Evolutionary conservation across 345 rosid species (phyloP).

Genomic region (Triadica sebifera): DNA sequence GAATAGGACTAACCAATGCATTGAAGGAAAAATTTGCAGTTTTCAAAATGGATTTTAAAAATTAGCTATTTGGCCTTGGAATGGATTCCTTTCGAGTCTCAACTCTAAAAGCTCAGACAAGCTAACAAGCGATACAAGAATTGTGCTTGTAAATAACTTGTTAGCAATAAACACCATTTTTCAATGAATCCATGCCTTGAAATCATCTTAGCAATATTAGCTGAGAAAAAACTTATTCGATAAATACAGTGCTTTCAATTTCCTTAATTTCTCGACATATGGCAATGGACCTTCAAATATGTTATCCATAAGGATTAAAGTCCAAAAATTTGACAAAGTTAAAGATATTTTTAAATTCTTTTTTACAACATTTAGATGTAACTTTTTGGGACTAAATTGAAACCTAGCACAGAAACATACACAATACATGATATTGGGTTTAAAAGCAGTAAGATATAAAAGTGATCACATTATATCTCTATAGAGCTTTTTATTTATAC

Average conservation of each 20-base stretch:
- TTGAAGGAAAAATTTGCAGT: slow-evolving; percentile 53
- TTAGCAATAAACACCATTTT: slow-evolving; percentile 57
- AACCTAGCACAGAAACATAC: no score
- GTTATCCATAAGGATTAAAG: slow-evolving; percentile 70
- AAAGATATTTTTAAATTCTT: no score
- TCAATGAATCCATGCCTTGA: slow-evolving; percentile 51
- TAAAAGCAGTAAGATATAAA: no score
- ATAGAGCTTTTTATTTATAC: no score
- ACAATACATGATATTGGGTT: no score
- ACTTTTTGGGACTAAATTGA: no score
- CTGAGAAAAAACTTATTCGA: slow-evolving; percentile 60
- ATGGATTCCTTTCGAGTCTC: slow-evolving; percentile 63
- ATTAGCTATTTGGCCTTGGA: slow-evolving; percentile 52
- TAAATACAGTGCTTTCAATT: slow-evolving; percentile 53
- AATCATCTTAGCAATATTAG: slow-evolving; percentile 53
- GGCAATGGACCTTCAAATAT: slow-evolving; percentile 55
- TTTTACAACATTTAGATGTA: no score
- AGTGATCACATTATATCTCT: no score
- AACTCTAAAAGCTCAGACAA: slow-evolving; percentile 58
- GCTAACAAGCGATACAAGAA: slow-evolving; percentile 51
- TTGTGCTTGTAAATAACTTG: slow-evolving; percentile 47
- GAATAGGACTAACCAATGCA: slow-evolving; percentile 68
- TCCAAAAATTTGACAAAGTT: slow-evolving; percentile 44
- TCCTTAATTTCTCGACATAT: slow-evolving; percentile 39
- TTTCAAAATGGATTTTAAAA: slow-evolving; percentile 40